A percentile compares a stretch with the other conserved stretches of the same genome.
phyloP scores from a whole-genome alignment of 345 rosid species.

The Angophora floribunda region DNA sequence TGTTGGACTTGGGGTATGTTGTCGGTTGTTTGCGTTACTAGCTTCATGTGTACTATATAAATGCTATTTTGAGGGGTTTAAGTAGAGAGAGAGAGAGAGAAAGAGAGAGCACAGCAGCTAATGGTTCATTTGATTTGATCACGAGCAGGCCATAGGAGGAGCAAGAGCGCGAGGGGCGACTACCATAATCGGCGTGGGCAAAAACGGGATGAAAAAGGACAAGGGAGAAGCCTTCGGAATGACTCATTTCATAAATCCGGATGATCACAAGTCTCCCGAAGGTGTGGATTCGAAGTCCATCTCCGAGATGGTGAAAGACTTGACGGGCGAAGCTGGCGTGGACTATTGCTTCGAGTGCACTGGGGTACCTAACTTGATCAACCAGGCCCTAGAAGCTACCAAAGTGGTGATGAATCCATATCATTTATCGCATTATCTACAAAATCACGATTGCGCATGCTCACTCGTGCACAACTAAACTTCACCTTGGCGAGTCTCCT shows the following conservation, averaged over 20 bases:
- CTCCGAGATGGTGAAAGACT: constrained; percentile 23
- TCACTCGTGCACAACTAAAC: too few species aligned
- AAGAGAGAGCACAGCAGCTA: background rate
- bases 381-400: constrained; percentile 41
- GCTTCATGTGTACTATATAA: background rate
- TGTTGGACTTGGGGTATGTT: constrained; percentile 57
- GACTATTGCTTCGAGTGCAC: constrained; percentile 63
- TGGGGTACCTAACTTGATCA: constrained; percentile 21
- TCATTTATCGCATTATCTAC: background rate
- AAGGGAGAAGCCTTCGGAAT: constrained; percentile 38
- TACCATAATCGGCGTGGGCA: constrained; percentile 52
- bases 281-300: constrained; percentile 4
- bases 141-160: constrained; percentile 39
- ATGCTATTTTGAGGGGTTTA: background rate
- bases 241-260: constrained; percentile 55
- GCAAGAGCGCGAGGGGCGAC: constrained; percentile 48
- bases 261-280: background rate
- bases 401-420: constrained; percentile 13
- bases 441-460: background rate
- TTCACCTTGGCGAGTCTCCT: background rate
- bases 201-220: constrained; percentile 18
- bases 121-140: background rate
- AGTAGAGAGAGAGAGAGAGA: background rate
- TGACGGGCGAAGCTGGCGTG: constrained; percentile 42
- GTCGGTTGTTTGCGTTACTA: background rate